Percentiles rank a stretch among this genome's conserved stretches.
Evolutionary conservation across 306 rosid genomes (phyloP).

Genomic region (Pachyrhizus erosus): DNA sequence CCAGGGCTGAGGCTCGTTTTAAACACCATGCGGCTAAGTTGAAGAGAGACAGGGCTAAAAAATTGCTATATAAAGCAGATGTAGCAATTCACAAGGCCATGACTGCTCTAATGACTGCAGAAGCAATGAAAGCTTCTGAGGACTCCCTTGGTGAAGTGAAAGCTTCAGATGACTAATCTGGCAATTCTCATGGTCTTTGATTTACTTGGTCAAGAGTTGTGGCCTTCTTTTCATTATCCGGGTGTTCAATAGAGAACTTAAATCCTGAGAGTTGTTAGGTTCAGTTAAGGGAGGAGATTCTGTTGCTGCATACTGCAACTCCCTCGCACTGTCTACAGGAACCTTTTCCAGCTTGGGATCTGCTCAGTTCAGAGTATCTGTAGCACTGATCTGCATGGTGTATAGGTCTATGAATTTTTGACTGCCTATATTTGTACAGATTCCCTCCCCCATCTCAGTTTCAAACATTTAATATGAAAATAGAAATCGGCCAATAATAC

Average conservation of each 20-base stretch:
- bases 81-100: constrained; percentile 86
- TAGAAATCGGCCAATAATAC: constrained; percentile 72
- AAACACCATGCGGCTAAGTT: constrained; percentile 68
- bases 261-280: constrained; percentile 43
- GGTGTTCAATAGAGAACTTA: constrained; percentile 46
- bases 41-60: constrained; percentile 74
- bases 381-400: constrained; percentile 55
- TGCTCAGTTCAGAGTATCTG: constrained; percentile 50
- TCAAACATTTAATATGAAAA: constrained; percentile 56
- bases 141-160: constrained; percentile 46
- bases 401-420: constrained; percentile 64
- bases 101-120: constrained; percentile 90
- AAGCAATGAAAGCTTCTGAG: constrained; percentile 71
- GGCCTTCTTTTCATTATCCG: constrained; percentile 33
- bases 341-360: constrained; percentile 50
- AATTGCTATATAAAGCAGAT: constrained; percentile 78
- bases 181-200: neutral
- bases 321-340: constrained; percentile 33
- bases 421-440: constrained; percentile 83
- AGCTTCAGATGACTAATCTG: neutral
- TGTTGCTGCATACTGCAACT: constrained; percentile 42
- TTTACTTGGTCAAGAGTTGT: constrained; percentile 26
- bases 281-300: constrained; percentile 41
- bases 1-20: constrained; percentile 67
- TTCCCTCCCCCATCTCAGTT: constrained; percentile 47